Evolutionary conservation across 768 basidiomycete genomes (phyloP).

Genomic region (Amanita muscaria): DNA sequence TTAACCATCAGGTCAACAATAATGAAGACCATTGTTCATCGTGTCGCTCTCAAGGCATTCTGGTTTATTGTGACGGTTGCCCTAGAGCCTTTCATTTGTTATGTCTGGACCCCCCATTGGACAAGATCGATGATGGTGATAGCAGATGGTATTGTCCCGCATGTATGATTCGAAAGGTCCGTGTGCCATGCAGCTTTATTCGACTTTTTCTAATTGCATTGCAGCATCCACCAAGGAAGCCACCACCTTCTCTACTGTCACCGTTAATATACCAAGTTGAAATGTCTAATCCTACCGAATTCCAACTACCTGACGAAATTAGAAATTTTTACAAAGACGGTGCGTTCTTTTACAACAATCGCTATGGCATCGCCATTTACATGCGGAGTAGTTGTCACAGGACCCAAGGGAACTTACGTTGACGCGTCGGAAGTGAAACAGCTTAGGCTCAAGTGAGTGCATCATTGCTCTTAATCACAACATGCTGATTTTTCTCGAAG

Average conservation of each 20-base stretch:
- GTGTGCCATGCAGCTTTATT: conserved; percentile 16
- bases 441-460: conserved; percentile 72
- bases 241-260: conserved; percentile 57
- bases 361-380: conserved; percentile 11
- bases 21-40: conserved; percentile 86
- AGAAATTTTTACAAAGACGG: conserved; percentile 81
- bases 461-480: conserved; percentile 10
- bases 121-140: conserved; percentile 78
- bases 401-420: conserved; percentile 74
- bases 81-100: conserved; percentile 92
- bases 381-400: conserved; percentile 56
- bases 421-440: conserved; percentile 71
- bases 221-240: conserved; percentile 62
- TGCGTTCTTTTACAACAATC: conserved; percentile 27
- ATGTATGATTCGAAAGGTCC: conserved; percentile 60
- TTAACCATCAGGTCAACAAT: conserved; percentile 35
- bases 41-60: conserved; percentile 71
- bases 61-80: conserved; percentile 97
- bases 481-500: conserved; percentile 24
- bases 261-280: conserved; percentile 67
- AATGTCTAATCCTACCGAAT: conserved; percentile 67
- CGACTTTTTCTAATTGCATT: conserved; percentile 15
- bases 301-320: conserved; percentile 80
- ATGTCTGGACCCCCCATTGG: conserved; percentile 95
- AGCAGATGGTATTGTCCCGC: conserved; percentile 76